Conservation (phyloP, 305 asterid genomes). For the Ajuga reptans region DNA sequence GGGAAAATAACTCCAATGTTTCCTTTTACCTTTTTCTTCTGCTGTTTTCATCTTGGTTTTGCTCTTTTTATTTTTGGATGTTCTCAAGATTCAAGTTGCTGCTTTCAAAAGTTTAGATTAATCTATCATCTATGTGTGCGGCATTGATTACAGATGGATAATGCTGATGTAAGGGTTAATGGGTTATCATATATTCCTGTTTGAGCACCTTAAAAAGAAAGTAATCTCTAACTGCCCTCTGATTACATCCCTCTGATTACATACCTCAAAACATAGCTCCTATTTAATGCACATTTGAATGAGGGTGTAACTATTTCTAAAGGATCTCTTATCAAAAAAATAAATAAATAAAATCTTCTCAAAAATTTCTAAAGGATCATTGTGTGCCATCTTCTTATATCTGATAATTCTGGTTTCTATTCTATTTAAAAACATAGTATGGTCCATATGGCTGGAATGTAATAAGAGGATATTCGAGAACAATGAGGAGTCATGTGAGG, state of each 20-base stretch:
- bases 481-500: too few species aligned
- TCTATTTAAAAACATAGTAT: not conserved
- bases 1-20: not conserved
- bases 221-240: not conserved
- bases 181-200: not conserved
- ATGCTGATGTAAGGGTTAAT: not conserved
- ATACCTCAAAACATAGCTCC: not conserved
- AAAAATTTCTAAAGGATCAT: not conserved
- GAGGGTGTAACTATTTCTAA: not conserved
- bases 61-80: not conserved
- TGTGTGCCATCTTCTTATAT: not conserved
- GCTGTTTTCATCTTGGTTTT: not conserved
- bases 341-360: too few species aligned
- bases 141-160: not conserved
- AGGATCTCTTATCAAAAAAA: too few species aligned
- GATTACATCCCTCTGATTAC: not conserved
- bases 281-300: not conserved
- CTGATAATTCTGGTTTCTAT: not conserved
- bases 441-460: not conserved
- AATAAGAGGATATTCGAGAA: too few species aligned
- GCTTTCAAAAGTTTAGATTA: not conserved
- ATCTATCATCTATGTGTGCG: not conserved
- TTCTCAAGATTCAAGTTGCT: not conserved
- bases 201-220: not conserved
- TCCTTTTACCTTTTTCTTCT: not conserved